Conservation (phyloP, 176 grass and related monocot genomes). For the Juncus inflexus region DNA sequence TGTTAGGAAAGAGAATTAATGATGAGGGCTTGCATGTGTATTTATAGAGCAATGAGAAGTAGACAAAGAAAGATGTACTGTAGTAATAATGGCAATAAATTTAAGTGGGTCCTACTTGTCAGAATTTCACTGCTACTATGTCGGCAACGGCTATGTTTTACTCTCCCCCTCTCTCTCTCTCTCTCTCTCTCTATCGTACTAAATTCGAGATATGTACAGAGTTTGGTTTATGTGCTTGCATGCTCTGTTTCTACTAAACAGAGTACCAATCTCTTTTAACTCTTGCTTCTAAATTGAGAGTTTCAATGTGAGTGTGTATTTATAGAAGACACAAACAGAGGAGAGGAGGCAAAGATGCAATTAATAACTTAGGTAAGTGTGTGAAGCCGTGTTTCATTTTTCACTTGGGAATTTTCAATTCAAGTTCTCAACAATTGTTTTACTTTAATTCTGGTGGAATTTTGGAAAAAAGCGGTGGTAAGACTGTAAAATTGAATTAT, state of each 20-base stretch:
- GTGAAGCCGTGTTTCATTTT: no score
- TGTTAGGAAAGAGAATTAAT: not conserved
- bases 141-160: constrained; percentile 20
- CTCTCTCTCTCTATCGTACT: not conserved
- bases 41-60: constrained; percentile 13
- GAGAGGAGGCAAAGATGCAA: no score
- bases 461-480: no score
- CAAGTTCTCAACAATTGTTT: no score
- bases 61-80: not conserved
- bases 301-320: no score
- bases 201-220: no score
- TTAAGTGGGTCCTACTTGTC: not conserved
- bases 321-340: no score
- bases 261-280: not conserved
- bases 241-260: constrained; percentile 13
- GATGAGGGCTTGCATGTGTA: not conserved
- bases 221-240: not conserved
- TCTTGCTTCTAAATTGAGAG: no score
- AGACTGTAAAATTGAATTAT: no score
- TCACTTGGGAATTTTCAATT: no score
- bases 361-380: no score
- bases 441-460: no score
- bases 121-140: not conserved
- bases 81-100: not conserved
- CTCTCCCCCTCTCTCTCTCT: not conserved